Conservation (phyloP, 2,329 filamentous ascomycete species). For the Aspergillus niger region DNA sequence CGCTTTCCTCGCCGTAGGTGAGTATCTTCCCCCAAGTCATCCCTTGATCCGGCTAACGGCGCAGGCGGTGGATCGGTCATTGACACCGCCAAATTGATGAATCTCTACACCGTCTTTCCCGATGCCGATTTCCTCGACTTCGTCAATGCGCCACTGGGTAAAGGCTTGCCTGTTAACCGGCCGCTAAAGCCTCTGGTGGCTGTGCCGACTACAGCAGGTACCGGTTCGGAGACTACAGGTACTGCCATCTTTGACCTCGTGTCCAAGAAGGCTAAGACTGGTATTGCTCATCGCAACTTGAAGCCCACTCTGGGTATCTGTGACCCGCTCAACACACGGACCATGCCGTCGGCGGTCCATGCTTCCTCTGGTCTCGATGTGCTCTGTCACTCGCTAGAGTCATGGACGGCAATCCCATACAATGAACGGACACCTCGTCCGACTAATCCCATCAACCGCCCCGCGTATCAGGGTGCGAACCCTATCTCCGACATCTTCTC, state of each 20-base stretch:
- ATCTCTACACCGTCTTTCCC: slow-evolving; percentile 86
- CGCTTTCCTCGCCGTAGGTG: slow-evolving; percentile 86
- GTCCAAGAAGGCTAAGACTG: slow-evolving; percentile 87
- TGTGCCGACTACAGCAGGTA: slow-evolving; percentile 82
- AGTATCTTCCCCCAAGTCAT: slow-evolving; percentile 13
- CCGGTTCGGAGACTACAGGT: slow-evolving; percentile 91
- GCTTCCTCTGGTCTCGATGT: slow-evolving; percentile 91
- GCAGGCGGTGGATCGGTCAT: slow-evolving; percentile 82
- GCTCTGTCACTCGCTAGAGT: slow-evolving; percentile 91
- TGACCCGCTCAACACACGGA: slow-evolving; percentile 84
- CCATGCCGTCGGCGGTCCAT: slow-evolving; percentile 94
- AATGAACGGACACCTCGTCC: slow-evolving; percentile 81
- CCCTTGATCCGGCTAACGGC: slow-evolving; percentile 12
- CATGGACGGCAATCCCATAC: slow-evolving; percentile 97
- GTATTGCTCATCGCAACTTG: slow-evolving; percentile 90
- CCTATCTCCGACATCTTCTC: slow-evolving; percentile 98
- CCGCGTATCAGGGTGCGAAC: slow-evolving; percentile 95
- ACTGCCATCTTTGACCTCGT: slow-evolving; percentile 98
- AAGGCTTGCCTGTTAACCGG: slow-evolving; percentile 72
- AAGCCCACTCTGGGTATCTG: slow-evolving; percentile 93
- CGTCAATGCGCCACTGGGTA: slow-evolving; percentile 91
- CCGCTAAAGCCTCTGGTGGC: slow-evolving; percentile 76
- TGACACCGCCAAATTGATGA: slow-evolving; percentile 98
- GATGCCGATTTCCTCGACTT: slow-evolving; percentile 96
- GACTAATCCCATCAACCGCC: slow-evolving; percentile 82